Evolutionary conservation across 2,329 filamentous ascomycete species (phyloP), one percentile per base, ranked within the genome.

Genomic region (Botrytis pseudocinerea): DNA sequence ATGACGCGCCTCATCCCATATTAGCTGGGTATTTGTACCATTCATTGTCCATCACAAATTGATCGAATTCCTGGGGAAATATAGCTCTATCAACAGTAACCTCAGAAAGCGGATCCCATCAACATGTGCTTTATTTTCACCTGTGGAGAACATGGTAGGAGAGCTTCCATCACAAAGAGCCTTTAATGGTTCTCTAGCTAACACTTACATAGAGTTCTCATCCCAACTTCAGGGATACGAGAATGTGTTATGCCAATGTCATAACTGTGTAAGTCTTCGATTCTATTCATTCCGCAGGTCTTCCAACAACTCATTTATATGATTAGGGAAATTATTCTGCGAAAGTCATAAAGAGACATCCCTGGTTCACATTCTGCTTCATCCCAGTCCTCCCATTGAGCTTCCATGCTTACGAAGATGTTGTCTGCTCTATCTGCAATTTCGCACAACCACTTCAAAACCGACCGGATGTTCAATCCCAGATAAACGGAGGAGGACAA

Each of bases 311-410:
- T 40, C 10, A 69, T n/a, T 38, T 35, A 65, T 61, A 38, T n/a
- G 42, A 54, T 28, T 68, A 82, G 80, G 89, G 89, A 70, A 91
- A 91, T 84, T 89, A 87, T 82, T 84, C 86, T 3, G 89, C 85
- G 22, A 84, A 84, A 75, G 89, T 91, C 73, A 84, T 89, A 79
- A 91, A 91, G 81, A 87, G 85, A 73, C 86, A 90, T 74, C 89
- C 89, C 60, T 94, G 91, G 90, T 94, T 94, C 79, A 94, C 92
- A 8, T 90, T 94, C 79, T 94, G 92, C 85, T 94, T 92, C 82
- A 82, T 94, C 70, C 92, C 92, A 66, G 82, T 95, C 63, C 85
- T 95, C 40, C 92, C 92, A 0, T 90, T 94, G 79, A 90, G 88
- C 63, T 84, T 91, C 76, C 86, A 88, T 73, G 89, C 89, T 71